phyloP scores from a whole-genome alignment of 371 early-diverging fungal genomes.

The Actinomortierella wolfii region DNA sequence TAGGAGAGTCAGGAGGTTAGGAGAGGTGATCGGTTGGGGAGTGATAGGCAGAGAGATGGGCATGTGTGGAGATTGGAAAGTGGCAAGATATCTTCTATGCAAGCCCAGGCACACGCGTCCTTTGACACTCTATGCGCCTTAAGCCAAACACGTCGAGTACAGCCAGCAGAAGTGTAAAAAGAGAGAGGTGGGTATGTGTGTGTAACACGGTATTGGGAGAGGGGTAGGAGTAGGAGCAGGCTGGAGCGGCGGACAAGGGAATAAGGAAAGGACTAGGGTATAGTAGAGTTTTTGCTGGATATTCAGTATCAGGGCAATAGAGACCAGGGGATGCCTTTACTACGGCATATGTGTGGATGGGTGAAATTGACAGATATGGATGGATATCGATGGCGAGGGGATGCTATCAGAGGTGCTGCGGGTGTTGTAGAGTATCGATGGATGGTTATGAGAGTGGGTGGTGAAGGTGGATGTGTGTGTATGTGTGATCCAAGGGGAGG shows the following conservation, averaged over 20 bases:
- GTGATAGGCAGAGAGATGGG: neutral
- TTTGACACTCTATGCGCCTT: too few species aligned
- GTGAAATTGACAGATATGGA: neutral
- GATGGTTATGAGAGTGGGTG: conserved; percentile 1
- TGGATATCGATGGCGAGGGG: neutral
- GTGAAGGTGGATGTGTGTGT: neutral
- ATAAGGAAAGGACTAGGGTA: too few species aligned
- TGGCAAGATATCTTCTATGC: too few species aligned
- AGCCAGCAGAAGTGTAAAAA: too few species aligned
- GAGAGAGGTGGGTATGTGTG: too few species aligned
- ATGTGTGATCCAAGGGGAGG: neutral
- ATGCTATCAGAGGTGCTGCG: neutral
- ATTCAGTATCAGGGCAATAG: neutral
- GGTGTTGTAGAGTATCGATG: conserved; percentile 5
- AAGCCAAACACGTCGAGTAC: too few species aligned
- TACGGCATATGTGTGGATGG: too few species aligned
- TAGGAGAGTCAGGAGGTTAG: neutral
- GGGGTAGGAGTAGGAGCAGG: too few species aligned
- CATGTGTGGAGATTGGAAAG: neutral
- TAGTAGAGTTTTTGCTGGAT: too few species aligned
- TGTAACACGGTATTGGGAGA: too few species aligned
- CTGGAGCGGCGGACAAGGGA: too few species aligned
- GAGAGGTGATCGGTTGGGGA: conserved; percentile 2
- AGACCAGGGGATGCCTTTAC: neutral
- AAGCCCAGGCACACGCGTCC: too few species aligned